Evolutionary conservation across 2,329 filamentous ascomycete species (phyloP).

Genomic region (Phaeosphaeriaceae sp.): DNA sequence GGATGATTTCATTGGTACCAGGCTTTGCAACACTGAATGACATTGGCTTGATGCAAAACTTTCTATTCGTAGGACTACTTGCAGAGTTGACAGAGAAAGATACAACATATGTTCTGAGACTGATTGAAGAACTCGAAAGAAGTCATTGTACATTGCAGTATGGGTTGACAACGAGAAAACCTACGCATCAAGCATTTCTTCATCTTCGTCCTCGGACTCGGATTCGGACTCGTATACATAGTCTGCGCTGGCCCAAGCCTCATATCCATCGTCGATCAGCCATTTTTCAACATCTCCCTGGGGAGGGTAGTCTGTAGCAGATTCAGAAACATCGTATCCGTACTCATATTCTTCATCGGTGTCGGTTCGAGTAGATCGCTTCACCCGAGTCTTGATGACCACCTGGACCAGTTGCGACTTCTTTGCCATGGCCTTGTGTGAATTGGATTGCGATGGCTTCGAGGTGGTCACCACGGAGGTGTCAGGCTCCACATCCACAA

Average conservation of each 20-base stretch:
- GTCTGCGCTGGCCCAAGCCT: not conserved
- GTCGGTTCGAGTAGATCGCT: not conserved
- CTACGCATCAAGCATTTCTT: too few relatives aligned
- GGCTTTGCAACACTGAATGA: too few relatives aligned
- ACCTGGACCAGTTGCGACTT: not conserved
- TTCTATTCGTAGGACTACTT: too few relatives aligned
- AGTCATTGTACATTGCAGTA: too few relatives aligned
- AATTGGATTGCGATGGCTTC: not conserved
- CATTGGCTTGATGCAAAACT: too few relatives aligned
- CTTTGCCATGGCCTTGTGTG: not conserved
- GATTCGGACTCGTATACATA: not conserved
- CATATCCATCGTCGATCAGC: not conserved
- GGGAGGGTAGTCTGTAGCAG: not conserved
- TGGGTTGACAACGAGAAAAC: too few relatives aligned
- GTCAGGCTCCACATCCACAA: not conserved
- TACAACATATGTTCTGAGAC: too few relatives aligned
- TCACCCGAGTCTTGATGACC: not conserved
- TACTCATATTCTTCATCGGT: not conserved
- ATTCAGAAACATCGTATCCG: not conserved
- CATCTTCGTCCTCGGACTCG: not conserved
- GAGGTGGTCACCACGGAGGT: too few relatives aligned
- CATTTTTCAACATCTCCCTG: not conserved
- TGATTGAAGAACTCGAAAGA: too few relatives aligned
- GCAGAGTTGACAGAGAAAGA: too few relatives aligned
- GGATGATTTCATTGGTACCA: too few relatives aligned